phyloP scores from a whole-genome alignment of 2,329 filamentous ascomycete species.

The Fonsecaea monophora region DNA sequence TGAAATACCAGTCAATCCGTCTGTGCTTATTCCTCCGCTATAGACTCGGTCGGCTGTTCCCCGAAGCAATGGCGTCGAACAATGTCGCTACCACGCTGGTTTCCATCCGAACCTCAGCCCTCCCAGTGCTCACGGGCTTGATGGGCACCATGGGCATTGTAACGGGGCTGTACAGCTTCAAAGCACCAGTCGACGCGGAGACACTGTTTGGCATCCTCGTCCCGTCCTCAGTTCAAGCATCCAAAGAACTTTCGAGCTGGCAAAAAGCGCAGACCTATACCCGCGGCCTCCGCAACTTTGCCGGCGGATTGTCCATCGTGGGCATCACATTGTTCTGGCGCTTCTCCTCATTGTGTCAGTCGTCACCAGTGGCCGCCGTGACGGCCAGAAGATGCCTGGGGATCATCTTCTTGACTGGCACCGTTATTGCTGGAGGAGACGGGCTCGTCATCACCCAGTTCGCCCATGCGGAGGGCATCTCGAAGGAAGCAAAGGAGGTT shows the following conservation, averaged over 20 bases:
- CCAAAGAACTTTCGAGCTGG: conserved; percentile 10
- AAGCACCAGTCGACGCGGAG: conserved; percentile 2
- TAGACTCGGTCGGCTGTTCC: neutral
- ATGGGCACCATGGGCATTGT: conserved; percentile 16
- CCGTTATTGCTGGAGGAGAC: conserved; percentile 6
- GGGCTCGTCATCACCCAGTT: conserved; percentile 1
- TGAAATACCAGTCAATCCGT: too few relatives aligned
- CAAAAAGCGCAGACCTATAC: conserved; percentile 11
- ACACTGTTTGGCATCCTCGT: conserved; percentile 9
- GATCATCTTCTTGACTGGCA: conserved; percentile 13
- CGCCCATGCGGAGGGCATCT: neutral
- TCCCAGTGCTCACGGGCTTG: conserved; percentile 1
- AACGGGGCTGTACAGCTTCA: conserved; percentile 7
- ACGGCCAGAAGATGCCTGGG: conserved; percentile 10
- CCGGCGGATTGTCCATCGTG: conserved; percentile 7
- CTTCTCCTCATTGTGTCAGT: conserved; percentile 12
- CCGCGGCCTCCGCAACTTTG: conserved; percentile 5
- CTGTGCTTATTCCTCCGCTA: neutral
- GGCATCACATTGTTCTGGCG: conserved; percentile 12
- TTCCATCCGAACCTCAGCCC: conserved; percentile 1
- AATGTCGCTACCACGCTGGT: neutral
- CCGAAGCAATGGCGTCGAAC: neutral
- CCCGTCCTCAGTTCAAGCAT: neutral
- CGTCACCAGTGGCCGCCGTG: conserved; percentile 4
- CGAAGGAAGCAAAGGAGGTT: conserved; percentile 3